Conservation (phyloP, 2,329 filamentous ascomycete genomes). For the Sporothrix euskadiensis region DNA sequence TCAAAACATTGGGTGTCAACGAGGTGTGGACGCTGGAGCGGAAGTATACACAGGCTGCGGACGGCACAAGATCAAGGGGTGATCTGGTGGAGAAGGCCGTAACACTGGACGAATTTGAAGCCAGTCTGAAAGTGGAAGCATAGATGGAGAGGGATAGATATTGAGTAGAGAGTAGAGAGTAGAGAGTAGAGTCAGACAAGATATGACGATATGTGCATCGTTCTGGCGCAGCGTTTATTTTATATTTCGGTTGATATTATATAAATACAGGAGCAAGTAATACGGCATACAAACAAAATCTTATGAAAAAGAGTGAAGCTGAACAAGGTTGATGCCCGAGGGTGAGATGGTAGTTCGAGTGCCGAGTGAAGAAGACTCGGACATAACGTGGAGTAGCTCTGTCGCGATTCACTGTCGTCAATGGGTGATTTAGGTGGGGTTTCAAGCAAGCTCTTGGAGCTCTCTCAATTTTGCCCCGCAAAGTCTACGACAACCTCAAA, state of each 20-base stretch:
- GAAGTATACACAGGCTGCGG: constrained; percentile 33
- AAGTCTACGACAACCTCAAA: neutral
- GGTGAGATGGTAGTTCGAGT: neutral
- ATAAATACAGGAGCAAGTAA: neutral
- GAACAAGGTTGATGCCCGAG: neutral
- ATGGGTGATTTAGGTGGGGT: neutral
- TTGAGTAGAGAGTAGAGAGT: neutral
- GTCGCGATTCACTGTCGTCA: neutral
- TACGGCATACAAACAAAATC: neutral
- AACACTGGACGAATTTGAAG: constrained; percentile 29
- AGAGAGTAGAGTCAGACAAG: neutral
- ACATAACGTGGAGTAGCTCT: neutral
- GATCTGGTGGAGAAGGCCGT: constrained; percentile 45
- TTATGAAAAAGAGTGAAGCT: neutral
- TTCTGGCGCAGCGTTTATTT: neutral
- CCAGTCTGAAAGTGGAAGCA: constrained; percentile 24
- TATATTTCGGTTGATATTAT: neutral
- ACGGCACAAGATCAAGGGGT: constrained; percentile 33
- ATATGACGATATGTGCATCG: neutral
- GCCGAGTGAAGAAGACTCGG: neutral
- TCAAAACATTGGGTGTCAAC: constrained; percentile 64
- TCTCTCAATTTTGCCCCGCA: neutral
- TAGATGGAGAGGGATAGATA: neutral
- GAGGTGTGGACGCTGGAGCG: constrained; percentile 61
- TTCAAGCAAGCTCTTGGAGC: neutral